Base-by-base conservation (phyloP, 78 protist species). In the Creolimax fragrantissima region DNA sequence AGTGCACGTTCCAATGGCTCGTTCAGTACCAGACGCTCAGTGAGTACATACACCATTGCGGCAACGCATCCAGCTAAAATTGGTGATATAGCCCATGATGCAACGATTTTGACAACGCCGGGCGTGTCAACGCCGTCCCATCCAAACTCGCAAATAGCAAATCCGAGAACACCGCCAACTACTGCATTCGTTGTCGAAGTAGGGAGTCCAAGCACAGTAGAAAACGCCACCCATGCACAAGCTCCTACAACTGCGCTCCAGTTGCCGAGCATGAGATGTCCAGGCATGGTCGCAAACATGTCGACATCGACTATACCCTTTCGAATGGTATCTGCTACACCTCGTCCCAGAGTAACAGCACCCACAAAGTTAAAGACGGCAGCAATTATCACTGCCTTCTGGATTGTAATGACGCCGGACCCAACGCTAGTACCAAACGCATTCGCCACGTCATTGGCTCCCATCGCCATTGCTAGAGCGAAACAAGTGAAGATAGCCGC, bases 291-390 rank as follows among this genome's bases (percentile, higher is more conserved):
- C 39, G 11, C 74, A 58, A 58, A 58, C 74, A 17, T 17, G 11
- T 11, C 11, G 39, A 17, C 39, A 17, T 58, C 74, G 74, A 84
- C 43, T 32, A 37, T 37, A 39, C 43, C 43, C 11, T 11, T 24
- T 84, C 24, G 43, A 7, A 84, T 39, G 43, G 43, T 84, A 11
- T 41, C 11, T 32, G 88, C 88, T 35, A 84, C 88, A 84, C 43
- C 84, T 17, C 74, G 24, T 11, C 88, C 88, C 17, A 84, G 88
- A 11, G 43, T 24, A 17, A 84, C 35, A 39, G 88, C 88, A 84
- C 88, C 88, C n/a, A 41, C 35, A 84, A 84, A 84, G 11, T 84
- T 41, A 84, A 84, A 84, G 88, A 84, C 11, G 24, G 88, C 88
- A 35, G 88, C 88, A 84, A 84, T 84, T 11, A 37, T 41, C 17